Conservation (phyloP, 1,284 basidiomycete genomes). For the Ceratobasidium sp. region DNA sequence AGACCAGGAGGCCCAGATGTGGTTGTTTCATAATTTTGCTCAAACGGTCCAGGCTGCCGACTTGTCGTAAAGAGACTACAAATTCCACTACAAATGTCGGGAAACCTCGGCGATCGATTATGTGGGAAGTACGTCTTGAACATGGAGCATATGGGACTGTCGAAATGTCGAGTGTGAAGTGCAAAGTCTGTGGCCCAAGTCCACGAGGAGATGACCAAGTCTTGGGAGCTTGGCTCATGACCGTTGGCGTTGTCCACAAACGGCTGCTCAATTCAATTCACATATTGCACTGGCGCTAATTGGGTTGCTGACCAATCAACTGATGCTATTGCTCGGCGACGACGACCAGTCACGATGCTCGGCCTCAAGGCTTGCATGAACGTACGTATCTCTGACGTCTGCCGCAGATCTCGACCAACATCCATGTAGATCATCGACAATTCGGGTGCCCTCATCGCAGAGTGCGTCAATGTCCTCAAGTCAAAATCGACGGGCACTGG, state of each 20-base stretch:
- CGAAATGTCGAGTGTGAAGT: background rate
- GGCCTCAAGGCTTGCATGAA: constrained; percentile 91
- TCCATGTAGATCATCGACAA: constrained; percentile 92
- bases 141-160: background rate
- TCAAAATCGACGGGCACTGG: constrained; percentile 89
- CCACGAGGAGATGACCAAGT: background rate
- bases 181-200: background rate
- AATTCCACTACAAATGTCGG: constrained; percentile 33
- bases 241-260: background rate
- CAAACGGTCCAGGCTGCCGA: background rate
- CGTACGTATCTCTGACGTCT: constrained; percentile 57
- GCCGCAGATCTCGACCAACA: constrained; percentile 64
- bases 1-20: background rate
- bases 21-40: no score
- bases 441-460: constrained; percentile 94
- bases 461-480: constrained; percentile 97
- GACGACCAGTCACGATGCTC: constrained; percentile 69
- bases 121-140: background rate
- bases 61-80: background rate
- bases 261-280: background rate
- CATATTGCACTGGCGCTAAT: constrained; percentile 5
- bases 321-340: background rate
- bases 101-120: constrained; percentile 28
- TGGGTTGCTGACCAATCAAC: background rate
- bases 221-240: constrained; percentile 1